Conservation (phyloP, 345 rosid species). For the Ceriops zippeliana region DNA sequence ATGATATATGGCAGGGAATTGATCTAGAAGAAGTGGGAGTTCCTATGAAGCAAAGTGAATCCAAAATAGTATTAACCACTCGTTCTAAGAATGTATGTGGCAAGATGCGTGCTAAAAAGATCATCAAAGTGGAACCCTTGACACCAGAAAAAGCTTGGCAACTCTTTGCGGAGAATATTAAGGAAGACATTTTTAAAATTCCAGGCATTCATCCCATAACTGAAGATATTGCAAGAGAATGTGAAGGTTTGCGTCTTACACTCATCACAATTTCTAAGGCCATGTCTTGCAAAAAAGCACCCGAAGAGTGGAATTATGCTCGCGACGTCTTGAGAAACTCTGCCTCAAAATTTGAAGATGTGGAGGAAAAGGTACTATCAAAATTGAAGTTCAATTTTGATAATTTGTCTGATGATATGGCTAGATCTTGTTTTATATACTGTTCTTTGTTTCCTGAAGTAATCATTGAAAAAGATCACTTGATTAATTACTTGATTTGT, state of each 20-base stretch:
- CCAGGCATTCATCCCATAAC: neutral
- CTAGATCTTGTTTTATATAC: constrained; percentile 15
- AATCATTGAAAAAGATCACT: neutral
- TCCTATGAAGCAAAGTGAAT: no score
- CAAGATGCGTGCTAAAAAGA: no score
- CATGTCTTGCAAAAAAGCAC: neutral
- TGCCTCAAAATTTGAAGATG: no score
- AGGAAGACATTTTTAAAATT: neutral
- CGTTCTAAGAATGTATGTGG: no score
- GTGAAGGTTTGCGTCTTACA: constrained; percentile 17
- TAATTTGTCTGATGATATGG: neutral
- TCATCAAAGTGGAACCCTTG: constrained; percentile 3
- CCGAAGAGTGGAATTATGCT: no score
- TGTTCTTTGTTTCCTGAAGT: constrained; percentile 21
- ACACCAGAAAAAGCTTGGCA: constrained; percentile 5
- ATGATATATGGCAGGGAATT: no score
- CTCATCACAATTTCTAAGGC: neutral
- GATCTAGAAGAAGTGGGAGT: no score
- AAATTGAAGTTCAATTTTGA: no score
- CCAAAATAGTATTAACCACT: no score
- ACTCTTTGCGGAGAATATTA: neutral
- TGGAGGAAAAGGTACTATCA: no score
- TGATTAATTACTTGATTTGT: constrained; percentile 14
- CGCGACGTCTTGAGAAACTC: no score
- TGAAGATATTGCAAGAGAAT: constrained; percentile 3